Evolutionary conservation across 148 eudicot species (phyloP).

Genomic region (Nepenthes gracilis): DNA sequence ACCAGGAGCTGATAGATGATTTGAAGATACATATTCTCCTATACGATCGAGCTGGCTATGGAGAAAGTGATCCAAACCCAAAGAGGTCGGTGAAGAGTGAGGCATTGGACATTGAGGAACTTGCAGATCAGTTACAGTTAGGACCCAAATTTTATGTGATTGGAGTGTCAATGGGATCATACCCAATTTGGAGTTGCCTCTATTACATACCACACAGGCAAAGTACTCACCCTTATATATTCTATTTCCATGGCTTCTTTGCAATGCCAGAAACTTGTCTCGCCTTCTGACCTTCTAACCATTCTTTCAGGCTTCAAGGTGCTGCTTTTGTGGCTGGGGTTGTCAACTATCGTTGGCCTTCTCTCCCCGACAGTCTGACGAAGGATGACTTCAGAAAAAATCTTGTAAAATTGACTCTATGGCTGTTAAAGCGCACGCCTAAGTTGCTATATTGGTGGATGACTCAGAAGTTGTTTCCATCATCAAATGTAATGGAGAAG

Average conservation of each 20-base stretch:
- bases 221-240: not conserved
- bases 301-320: slow-evolving; percentile 52
- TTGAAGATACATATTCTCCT: slow-evolving; percentile 36
- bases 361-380: slow-evolving; percentile 21
- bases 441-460: slow-evolving; percentile 68
- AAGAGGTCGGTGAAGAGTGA: slow-evolving; percentile 55
- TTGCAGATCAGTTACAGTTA: slow-evolving; percentile 63
- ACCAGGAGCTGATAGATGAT: slow-evolving; percentile 52
- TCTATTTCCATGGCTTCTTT: not conserved
- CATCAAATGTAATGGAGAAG: slow-evolving; percentile 40
- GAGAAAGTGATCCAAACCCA: slow-evolving; percentile 85
- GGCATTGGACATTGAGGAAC: slow-evolving; percentile 67
- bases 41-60: slow-evolving; percentile 81
- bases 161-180: slow-evolving; percentile 66
- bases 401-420: slow-evolving; percentile 30
- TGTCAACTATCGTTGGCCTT: slow-evolving; percentile 74
- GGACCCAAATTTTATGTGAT: slow-evolving; percentile 67
- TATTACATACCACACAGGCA: slow-evolving; percentile 52
- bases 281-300: not conserved
- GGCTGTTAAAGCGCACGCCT: slow-evolving; percentile 35
- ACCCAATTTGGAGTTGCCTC: slow-evolving; percentile 54
- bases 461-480: slow-evolving; percentile 55
- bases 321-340: slow-evolving; percentile 57
- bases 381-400: slow-evolving; percentile 43
- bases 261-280: not conserved